Percentiles rank a stretch among this genome's conserved stretches.
phyloP scores from a whole-genome alignment of 768 basidiomycete species.

The Imleria badia region DNA sequence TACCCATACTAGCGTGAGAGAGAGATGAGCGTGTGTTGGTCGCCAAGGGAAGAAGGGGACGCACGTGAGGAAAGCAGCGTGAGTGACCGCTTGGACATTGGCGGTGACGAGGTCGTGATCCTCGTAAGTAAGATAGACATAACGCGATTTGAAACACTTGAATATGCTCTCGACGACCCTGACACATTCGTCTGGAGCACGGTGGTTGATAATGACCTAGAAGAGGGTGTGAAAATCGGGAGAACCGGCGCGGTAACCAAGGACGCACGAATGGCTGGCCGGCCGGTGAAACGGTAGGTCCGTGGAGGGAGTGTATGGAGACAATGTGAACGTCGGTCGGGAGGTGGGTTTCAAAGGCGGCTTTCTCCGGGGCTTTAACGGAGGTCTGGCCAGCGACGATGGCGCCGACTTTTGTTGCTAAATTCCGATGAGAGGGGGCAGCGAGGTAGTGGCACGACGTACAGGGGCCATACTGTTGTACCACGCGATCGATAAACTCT shows the following conservation, averaged over 20 bases:
- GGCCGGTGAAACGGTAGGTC: conserved; percentile 81
- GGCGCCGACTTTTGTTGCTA: conserved; percentile 90
- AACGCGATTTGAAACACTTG: conserved; percentile 74
- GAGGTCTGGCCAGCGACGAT: conserved; percentile 96
- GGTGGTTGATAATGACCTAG: conserved; percentile 87
- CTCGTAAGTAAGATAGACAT: conserved; percentile 92
- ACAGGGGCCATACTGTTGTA: conserved; percentile 91
- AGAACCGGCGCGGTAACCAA: neutral
- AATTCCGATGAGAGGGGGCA: neutral
- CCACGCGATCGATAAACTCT: conserved; percentile 80
- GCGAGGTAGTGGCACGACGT: conserved; percentile 25
- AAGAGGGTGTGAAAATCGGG: neutral
- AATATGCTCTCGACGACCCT: conserved; percentile 81
- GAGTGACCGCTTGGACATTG: conserved; percentile 97
- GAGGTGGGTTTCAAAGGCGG: conserved; percentile 85
- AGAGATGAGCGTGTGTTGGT: conserved; percentile 2
- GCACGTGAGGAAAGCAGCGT: conserved; percentile 95
- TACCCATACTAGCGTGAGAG: conserved; percentile 78
- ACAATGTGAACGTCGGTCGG: conserved; percentile 87
- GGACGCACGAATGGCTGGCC: conserved; percentile 84
- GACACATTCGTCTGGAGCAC: conserved; percentile 73
- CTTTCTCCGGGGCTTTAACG: conserved; percentile 91
- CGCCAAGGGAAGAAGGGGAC: conserved; percentile 6
- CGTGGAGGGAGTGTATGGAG: conserved; percentile 93
- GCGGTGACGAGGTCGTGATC: conserved; percentile 97